These are phyloP conservation scores for Coemansia sp. DNA, from an alignment of 192 early-diverging fungal species.

Conservation along the genomic window DNA sequence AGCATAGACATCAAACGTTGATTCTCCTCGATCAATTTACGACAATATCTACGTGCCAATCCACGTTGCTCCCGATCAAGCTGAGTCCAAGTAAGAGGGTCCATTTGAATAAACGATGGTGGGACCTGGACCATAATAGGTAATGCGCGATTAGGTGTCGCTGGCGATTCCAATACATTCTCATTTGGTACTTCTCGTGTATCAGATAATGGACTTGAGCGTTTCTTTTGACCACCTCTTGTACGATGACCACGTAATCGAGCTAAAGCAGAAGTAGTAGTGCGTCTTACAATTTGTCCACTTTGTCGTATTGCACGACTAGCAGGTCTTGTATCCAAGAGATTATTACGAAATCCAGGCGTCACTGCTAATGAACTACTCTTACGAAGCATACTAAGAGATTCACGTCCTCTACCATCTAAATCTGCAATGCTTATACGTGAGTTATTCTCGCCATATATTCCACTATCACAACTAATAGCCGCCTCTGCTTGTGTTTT, in stretches of 20 bases:
- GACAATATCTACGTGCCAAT: constrained; percentile 20
- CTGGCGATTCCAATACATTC: neutral
- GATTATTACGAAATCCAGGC: neutral
- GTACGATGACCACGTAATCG: neutral
- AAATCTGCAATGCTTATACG: neutral
- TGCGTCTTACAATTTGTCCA: constrained; percentile 7
- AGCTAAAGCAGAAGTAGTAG: constrained; percentile 8
- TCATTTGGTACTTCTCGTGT: neutral
- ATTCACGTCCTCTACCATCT: neutral
- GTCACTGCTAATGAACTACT: neutral
- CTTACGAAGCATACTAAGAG: neutral
- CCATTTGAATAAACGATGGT: constrained; percentile 22
- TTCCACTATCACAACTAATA: neutral
- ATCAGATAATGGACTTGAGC: neutral
- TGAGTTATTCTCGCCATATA: neutral
- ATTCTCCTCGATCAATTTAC: constrained; percentile 16
- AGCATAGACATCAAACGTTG: constrained; percentile 4
- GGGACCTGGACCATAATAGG: neutral
- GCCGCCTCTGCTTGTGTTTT: neutral
- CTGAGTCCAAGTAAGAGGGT: constrained; percentile 15
- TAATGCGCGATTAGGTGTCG: neutral
- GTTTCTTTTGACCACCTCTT: neutral
- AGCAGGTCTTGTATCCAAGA: neutral
- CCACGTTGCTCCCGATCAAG: constrained; percentile 16
- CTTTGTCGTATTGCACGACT: neutral